A percentile compares a stretch with the other conserved stretches of the same genome.
phyloP scores from a whole-genome alignment of 2,329 filamentous ascomycete species.

The Trichophyton verrucosum region DNA sequence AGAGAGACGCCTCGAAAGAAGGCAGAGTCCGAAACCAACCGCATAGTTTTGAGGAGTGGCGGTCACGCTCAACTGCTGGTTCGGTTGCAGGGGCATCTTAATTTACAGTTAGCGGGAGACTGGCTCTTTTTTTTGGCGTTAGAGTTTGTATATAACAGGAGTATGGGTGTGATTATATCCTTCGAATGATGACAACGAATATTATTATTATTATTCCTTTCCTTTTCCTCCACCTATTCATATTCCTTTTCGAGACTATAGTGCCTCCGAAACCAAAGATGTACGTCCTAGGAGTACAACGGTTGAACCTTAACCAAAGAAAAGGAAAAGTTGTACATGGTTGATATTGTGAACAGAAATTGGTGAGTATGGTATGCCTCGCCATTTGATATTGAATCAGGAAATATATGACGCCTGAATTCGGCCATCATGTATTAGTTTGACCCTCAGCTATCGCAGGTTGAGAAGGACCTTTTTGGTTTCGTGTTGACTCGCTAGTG shows the following conservation, averaged over 20 bases:
- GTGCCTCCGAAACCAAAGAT: too few species aligned
- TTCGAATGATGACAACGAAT: neutral
- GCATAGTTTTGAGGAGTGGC: slow-evolving; percentile 35
- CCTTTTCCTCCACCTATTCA: neutral
- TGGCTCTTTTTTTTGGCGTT: neutral
- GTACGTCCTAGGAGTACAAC: too few species aligned
- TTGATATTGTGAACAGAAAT: too few species aligned
- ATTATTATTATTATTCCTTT: neutral
- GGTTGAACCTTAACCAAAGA: too few species aligned
- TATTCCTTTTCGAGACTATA: too few species aligned
- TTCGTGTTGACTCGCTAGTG: neutral
- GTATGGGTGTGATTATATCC: neutral
- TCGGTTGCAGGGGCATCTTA: slow-evolving; percentile 16
- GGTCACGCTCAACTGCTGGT: slow-evolving; percentile 25
- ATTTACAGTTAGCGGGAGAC: neutral
- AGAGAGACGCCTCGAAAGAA: slow-evolving; percentile 19
- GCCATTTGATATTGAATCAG: neutral
- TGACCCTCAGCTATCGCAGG: neutral
- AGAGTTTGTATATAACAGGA: neutral
- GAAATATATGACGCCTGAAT: neutral
- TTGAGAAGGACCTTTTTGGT: neutral
- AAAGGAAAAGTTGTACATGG: neutral
- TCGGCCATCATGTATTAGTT: neutral
- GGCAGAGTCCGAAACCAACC: slow-evolving; percentile 14
- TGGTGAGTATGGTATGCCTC: too few species aligned